These are phyloP conservation scores for Aspergillus pseudoglaucus DNA, from an alignment of 2,329 filamentous ascomycete species.

Conservation along the genomic window DNA sequence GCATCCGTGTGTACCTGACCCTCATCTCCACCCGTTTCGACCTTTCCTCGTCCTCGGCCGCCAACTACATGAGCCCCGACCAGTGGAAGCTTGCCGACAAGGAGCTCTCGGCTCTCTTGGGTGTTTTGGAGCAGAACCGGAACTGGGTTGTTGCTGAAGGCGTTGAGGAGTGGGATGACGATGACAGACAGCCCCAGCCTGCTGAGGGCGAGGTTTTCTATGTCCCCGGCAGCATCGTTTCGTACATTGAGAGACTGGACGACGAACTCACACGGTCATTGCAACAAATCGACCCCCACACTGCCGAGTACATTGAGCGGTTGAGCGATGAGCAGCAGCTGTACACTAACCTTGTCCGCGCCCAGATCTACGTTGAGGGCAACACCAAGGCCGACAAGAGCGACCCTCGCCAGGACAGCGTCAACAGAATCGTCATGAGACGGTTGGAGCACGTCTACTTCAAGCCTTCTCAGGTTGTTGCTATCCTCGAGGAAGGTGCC, in stretches of 20 bases:
- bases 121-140: slow-evolving; percentile 69
- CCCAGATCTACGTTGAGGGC: slow-evolving; percentile 79
- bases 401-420: slow-evolving; percentile 71
- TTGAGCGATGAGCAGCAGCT: slow-evolving; percentile 82
- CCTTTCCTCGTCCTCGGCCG: slow-evolving; percentile 65
- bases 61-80: slow-evolving; percentile 82
- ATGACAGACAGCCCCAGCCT: slow-evolving; percentile 80
- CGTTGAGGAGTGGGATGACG: slow-evolving; percentile 98
- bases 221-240: slow-evolving; percentile 91
- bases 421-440: slow-evolving; percentile 91
- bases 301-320: slow-evolving; percentile 95
- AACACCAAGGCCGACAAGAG: slow-evolving; percentile 64
- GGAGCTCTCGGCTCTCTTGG: slow-evolving; percentile 72
- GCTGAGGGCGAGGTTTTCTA: slow-evolving; percentile 70
- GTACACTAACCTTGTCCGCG: slow-evolving; percentile 87
- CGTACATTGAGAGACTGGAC: slow-evolving; percentile 88
- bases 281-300: slow-evolving; percentile 96
- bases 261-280: slow-evolving; percentile 97
- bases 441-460: slow-evolving; percentile 97
- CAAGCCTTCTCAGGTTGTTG: slow-evolving; percentile 91
- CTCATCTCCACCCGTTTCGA: slow-evolving; percentile 93
- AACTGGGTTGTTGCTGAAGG: slow-evolving; percentile 83
- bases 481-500: slow-evolving; percentile 87
- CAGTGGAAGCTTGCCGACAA: slow-evolving; percentile 94
- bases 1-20: slow-evolving; percentile 83